These are phyloP conservation scores for Talaromyces islandicus DNA, from an alignment of 2,329 filamentous ascomycete genomes.

Conservation along the genomic window DNA sequence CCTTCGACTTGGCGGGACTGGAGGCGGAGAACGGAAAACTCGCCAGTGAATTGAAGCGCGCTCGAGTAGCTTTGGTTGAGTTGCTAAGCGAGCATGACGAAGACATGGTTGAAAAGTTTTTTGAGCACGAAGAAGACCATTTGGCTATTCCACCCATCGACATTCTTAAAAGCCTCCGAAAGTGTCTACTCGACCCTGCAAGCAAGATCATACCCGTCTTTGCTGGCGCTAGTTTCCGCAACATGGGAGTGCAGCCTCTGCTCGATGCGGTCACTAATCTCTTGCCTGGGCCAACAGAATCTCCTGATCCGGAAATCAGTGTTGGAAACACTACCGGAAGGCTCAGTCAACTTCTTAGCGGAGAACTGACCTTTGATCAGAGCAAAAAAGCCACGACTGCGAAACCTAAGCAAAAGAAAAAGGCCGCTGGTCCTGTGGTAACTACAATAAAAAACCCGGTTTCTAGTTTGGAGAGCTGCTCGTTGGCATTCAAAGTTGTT, in stretches of 20 bases:
- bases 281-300: constrained; percentile 73
- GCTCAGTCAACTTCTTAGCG: constrained; percentile 44
- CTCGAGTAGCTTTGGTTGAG: constrained; percentile 73
- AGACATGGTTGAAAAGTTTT: constrained; percentile 73
- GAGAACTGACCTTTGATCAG: constrained; percentile 37
- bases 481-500: constrained; percentile 85
- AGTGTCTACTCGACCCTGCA: constrained; percentile 59
- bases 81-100: constrained; percentile 85
- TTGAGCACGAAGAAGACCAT: constrained; percentile 69
- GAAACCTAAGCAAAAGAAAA: constrained; percentile 39
- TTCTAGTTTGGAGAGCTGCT: constrained; percentile 63
- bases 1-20: constrained; percentile 52
- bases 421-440: constrained; percentile 29
- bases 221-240: constrained; percentile 85
- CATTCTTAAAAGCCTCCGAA: constrained; percentile 68
- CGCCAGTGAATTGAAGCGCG: constrained; percentile 64
- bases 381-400: constrained; percentile 23
- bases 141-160: constrained; percentile 58
- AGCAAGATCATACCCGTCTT: constrained; percentile 80
- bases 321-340: constrained; percentile 54
- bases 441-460: constrained; percentile 42
- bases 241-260: constrained; percentile 88
- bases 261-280: constrained; percentile 85
- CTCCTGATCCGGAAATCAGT: constrained; percentile 72
- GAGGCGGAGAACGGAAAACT: constrained; percentile 44